These are phyloP conservation scores for Omphalotus guepiniiformis DNA, from an alignment of 768 basidiomycete species.

Conservation along the genomic window DNA sequence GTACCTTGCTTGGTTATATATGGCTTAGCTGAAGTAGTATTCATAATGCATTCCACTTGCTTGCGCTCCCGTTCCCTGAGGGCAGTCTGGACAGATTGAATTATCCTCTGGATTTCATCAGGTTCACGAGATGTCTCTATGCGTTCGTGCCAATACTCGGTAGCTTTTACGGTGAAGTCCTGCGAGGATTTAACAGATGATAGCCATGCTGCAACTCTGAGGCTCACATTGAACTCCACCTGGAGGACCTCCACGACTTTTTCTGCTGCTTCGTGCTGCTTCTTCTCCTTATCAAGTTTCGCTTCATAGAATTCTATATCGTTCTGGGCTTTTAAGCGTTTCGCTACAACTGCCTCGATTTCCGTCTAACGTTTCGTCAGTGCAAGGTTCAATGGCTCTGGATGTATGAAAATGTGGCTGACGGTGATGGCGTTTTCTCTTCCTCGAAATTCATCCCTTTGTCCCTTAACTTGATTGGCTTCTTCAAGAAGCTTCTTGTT, in stretches of 20 bases:
- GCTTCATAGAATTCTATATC: slow-evolving; percentile 41
- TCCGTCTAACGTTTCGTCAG: too few species aligned
- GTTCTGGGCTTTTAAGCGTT: slow-evolving; percentile 48
- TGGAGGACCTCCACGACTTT: slow-evolving; percentile 37
- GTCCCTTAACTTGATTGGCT: slow-evolving; percentile 42
- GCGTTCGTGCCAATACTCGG: slow-evolving; percentile 54
- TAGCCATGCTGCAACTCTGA: background rate
- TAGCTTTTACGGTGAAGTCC: slow-evolving; percentile 64
- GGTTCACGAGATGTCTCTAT: slow-evolving; percentile 55
- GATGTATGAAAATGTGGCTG: slow-evolving; percentile 22
- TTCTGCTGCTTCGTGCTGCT: slow-evolving; percentile 14
- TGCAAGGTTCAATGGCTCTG: too few species aligned
- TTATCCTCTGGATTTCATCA: slow-evolving; percentile 51
- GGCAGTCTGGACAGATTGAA: slow-evolving; percentile 61
- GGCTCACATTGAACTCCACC: slow-evolving; percentile 57
- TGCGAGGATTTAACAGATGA: slow-evolving; percentile 20
- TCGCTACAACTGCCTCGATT: too few species aligned
- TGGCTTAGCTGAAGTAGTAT: background rate
- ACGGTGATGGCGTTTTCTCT: slow-evolving; percentile 41
- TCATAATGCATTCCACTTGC: slow-evolving; percentile 30
- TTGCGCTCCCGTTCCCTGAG: slow-evolving; percentile 62
- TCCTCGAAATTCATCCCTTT: slow-evolving; percentile 50
- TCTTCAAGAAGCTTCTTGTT: slow-evolving; percentile 30
- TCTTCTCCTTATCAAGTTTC: slow-evolving; percentile 50
- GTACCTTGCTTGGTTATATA: slow-evolving; percentile 58